Base-by-base conservation (phyloP, 192 early-diverging fungal genomes). In the Fimicolochytrium jonesii region DNA sequence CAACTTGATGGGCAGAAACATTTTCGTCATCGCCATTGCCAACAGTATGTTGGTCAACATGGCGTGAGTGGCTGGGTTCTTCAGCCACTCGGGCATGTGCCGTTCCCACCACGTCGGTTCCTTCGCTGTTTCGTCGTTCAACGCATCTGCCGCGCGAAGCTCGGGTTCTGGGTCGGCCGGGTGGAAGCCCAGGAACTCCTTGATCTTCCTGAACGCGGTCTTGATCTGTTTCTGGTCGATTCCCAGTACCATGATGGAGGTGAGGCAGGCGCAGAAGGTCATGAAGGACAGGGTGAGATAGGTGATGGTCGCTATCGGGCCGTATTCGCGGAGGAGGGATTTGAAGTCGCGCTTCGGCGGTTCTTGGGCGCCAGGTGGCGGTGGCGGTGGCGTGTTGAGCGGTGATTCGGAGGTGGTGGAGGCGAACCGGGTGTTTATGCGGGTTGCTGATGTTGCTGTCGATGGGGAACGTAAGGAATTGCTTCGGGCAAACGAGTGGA, bases 11-110 rank as follows among this genome's bases (percentile, higher is more conserved):
- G 79, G 79, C 13, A 75, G 10, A 51, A 81, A 81, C 41, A 81
- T 58, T 57, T 81, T 81, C n/a, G 75, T 77, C 79, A 81, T 77
- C 28, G 62, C 74, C 75, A 81, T 70, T 0, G 79, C 79, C 4
- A 81, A 65, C 47, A 81, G 42, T 1, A 77, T 61, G 47, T 68
- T 81, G 7, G 73, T 77, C 32, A 52, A 45, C 13, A 66, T 35
- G 17, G 51, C 59, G 26, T 66, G 35, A n/a, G 73, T 55, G 26
- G 56, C 28, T 9, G 74, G 74, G 20, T 34, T 66, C 46, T 65
- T 49, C 56, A 69, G 43, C 53, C 62, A 64, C 39, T 61, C 72
- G 4, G 75, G 73, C 26, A 77, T 35, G 42, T 43, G 55, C 41
- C 56, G 34, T 11, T 56, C 25, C 49, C 71, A 63, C 6, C 23